Evolutionary conservation across 371 early-diverging fungal species (phyloP).

Genomic region (Lichtheimia ramosa): DNA sequence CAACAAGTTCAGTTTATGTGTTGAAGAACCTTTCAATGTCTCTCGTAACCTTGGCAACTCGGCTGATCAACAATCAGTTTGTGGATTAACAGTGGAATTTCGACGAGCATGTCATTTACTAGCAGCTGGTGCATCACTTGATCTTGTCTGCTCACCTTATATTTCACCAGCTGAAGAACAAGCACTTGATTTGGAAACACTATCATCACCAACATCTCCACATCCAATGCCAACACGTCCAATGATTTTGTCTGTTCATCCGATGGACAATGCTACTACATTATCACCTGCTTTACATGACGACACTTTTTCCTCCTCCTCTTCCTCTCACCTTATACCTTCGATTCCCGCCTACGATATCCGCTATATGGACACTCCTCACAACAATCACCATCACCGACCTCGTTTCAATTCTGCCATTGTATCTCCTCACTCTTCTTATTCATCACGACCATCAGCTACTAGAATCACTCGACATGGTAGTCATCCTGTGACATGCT

Average conservation of each 20-base stretch:
- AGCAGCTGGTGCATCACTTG: conserved; percentile 37
- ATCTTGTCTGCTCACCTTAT: conserved; percentile 33
- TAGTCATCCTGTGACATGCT: conserved; percentile 12
- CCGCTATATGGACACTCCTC: not conserved
- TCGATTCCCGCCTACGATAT: conserved; percentile 1
- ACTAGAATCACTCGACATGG: conserved; percentile 4
- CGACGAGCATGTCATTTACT: conserved; percentile 68
- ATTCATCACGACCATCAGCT: not conserved
- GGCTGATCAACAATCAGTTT: conserved; percentile 75
- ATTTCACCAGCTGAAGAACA: not conserved
- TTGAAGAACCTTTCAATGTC: conserved; percentile 90
- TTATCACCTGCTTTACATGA: not conserved
- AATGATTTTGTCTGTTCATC: not conserved
- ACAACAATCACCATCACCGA: not conserved
- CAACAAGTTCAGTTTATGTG: conserved; percentile 68
- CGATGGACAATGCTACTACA: not conserved
- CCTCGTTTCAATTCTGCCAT: conserved; percentile 2
- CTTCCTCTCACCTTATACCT: not conserved
- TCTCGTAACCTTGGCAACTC: conserved; percentile 87
- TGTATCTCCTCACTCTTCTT: not conserved
- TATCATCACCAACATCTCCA: not conserved
- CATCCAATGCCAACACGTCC: not conserved
- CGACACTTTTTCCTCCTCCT: not conserved
- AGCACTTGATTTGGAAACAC: not conserved
- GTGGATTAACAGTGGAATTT: conserved; percentile 78